phyloP scores from a whole-genome alignment of 176 grass and related monocot species.

The Dendrocalamus sinicus region DNA sequence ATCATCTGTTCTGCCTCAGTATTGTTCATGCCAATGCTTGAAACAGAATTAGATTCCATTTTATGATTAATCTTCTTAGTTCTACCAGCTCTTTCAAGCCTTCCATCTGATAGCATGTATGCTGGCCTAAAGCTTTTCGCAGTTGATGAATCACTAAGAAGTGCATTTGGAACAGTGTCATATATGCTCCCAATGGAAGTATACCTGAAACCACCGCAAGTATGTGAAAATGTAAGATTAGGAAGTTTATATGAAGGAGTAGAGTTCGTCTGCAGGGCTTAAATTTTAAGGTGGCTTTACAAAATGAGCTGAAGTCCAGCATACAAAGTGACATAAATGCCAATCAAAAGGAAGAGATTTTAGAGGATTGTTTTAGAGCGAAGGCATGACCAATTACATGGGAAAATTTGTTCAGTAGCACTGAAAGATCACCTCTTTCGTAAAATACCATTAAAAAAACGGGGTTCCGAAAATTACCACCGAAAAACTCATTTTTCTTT shows the following conservation, averaged over 20 bases:
- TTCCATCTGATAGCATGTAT: constrained; percentile 95
- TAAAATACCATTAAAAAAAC: too few species aligned
- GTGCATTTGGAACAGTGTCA: constrained; percentile 96
- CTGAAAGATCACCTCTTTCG: too few species aligned
- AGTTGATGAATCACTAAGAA: constrained; percentile 69
- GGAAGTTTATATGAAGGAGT: constrained; percentile 1
- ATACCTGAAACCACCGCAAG: constrained; percentile 61
- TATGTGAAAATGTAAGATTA: constrained; percentile 26
- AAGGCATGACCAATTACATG: neutral
- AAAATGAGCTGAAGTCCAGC: constrained; percentile 11
- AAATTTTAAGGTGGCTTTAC: constrained; percentile 7
- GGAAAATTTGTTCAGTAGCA: too few species aligned
- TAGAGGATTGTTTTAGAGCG: neutral
- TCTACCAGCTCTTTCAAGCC: constrained; percentile 96
- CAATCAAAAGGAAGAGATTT: constrained; percentile 28
- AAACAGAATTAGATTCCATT: constrained; percentile 45
- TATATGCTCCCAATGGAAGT: constrained; percentile 99
- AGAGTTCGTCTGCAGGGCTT: constrained; percentile 12
- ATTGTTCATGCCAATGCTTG: constrained; percentile 63
- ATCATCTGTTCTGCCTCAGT: constrained; percentile 42
- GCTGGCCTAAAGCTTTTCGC: constrained; percentile 91
- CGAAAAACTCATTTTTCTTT: too few species aligned
- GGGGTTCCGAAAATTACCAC: too few species aligned
- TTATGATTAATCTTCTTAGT: constrained; percentile 70
- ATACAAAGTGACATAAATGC: constrained; percentile 5